Percentiles rank a stretch among this genome's conserved stretches.
Conservation (phyloP, 176 grass and related monocot genomes). For the Chloris gayana region DNA sequence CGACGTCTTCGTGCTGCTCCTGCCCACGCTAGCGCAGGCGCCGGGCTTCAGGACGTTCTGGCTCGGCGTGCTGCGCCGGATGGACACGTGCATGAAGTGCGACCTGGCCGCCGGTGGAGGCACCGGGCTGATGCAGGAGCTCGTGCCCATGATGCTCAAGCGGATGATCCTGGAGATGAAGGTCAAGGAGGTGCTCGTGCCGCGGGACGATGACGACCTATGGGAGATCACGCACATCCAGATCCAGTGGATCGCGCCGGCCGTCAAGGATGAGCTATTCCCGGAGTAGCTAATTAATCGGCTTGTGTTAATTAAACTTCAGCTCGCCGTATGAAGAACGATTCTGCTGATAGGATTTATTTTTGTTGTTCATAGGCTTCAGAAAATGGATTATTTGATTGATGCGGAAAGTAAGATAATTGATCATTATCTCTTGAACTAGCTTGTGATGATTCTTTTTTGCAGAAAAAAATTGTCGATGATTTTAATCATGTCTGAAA, state of each 20-base stretch:
- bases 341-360: no score
- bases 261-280: slow-evolving; percentile 83
- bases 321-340: no score
- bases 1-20: slow-evolving; percentile 61
- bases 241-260: slow-evolving; percentile 90
- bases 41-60: slow-evolving; percentile 85
- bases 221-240: slow-evolving; percentile 96
- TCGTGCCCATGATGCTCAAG: background rate
- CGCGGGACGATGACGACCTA: slow-evolving; percentile 65
- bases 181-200: slow-evolving; percentile 70
- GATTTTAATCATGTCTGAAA: no score
- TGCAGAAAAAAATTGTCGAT: no score
- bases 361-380: no score
- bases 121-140: slow-evolving; percentile 60
- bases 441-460: no score
- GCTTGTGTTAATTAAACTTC: no score
- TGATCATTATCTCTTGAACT: no score
- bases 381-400: no score
- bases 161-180: slow-evolving; percentile 93
- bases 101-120: slow-evolving; percentile 48
- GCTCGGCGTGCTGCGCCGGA: slow-evolving; percentile 79
- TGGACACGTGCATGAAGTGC: slow-evolving; percentile 95
- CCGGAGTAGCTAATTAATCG: slow-evolving; percentile 20
- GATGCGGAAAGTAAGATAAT: no score
- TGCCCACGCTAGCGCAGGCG: slow-evolving; percentile 62